Evolutionary conservation across 108 stramenopile genomes (phyloP), one percentile per base, ranked within the genome.

Genomic region (Chaetoceros tenuissimus): DNA sequence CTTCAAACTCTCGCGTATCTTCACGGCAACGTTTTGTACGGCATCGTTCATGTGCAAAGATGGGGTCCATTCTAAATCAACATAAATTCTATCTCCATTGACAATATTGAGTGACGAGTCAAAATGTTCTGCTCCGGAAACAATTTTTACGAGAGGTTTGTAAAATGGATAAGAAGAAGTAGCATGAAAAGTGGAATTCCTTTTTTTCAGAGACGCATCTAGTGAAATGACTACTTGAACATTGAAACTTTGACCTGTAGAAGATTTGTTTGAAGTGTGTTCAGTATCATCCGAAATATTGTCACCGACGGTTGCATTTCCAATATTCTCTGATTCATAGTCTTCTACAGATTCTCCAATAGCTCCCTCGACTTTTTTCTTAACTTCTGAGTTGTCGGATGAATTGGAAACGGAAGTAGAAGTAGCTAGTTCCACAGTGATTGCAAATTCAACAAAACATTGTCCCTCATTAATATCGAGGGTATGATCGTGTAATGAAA

Each of bases 51-150:
- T 54, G 62, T 89, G 87, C 24, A 94, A 71, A 60, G 77, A 79
- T 8, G 92, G 92, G 8, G 92, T 94, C 92, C 92, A 94, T 55
- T 88, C 84, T 28, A 77, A 71, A 62, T 92, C 90, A 62, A 92
- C 84, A 24, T 74, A 68, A 29, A 92, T 57, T 46, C 48, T 52
- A 60, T 78, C 73, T 0, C 90, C 90, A 60, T 88, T 68, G 0
- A 55, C 28, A 59, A 88, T 82, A 28, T 82, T 82, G 5, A 81
- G 81, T 48, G 78, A 77, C 24, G 56, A 51, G 18, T 82, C 73
- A 47, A 92, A 84, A 24, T 57, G 65, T 28, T 53, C 51, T 10
- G 77, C 63, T 7, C 90, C 90, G 19, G 72, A 72, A 31, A 68
- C 61, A 25, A 92, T 56, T 19, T 75, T 71, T 3, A 80, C 90